Conservation (phyloP, 495 filamentous ascomycete genomes). For the Aspergillus heteromorphus region DNA sequence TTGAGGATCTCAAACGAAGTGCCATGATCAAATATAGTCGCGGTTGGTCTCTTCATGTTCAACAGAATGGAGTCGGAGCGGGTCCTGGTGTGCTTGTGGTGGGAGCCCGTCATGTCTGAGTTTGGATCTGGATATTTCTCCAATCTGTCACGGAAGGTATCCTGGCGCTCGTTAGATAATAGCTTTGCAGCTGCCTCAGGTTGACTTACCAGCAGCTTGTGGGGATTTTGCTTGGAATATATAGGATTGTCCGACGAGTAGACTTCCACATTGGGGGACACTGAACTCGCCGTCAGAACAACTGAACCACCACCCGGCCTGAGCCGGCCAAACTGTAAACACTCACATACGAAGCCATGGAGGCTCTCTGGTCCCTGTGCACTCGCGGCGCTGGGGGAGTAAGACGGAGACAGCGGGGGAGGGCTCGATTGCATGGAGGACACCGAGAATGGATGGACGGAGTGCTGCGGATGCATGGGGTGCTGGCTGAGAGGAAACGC, state of each 20-base stretch:
- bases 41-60: constrained; percentile 12
- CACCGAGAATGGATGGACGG: constrained; percentile 23
- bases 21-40: constrained; percentile 37
- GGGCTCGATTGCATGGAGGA: constrained; percentile 36
- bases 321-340: not conserved
- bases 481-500: constrained; percentile 29
- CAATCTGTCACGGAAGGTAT: constrained; percentile 39
- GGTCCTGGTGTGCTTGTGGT: constrained; percentile 17
- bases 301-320: not conserved
- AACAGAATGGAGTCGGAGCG: constrained; percentile 31
- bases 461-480: constrained; percentile 11
- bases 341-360: constrained; percentile 24
- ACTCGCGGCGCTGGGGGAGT: constrained; percentile 36
- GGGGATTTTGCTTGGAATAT: constrained; percentile 6
- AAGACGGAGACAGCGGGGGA: constrained; percentile 39
- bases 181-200: not conserved
- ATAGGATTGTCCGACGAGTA: not conserved
- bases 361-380: constrained; percentile 29
- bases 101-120: constrained; percentile 2
- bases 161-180: constrained; percentile 19
- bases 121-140: constrained; percentile 19
- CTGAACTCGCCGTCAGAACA: not conserved
- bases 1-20: constrained; percentile 45
- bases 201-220: constrained; percentile 15
- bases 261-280: constrained; percentile 4